phyloP scores from a whole-genome alignment of 2,329 filamentous ascomycete species.

The Paecilomyces fulvus region DNA sequence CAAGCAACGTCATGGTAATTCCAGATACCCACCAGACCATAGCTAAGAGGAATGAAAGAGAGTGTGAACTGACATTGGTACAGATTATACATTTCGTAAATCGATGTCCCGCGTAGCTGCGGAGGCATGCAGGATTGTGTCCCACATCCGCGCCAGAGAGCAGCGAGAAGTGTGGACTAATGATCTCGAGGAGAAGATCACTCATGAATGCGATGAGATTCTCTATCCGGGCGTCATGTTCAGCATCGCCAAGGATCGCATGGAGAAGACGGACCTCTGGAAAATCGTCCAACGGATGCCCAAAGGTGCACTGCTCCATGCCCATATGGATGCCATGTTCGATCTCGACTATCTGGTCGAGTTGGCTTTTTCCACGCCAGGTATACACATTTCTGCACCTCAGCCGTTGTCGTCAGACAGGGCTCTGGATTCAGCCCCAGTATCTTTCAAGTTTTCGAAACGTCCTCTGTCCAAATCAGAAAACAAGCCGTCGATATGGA shows the following conservation, averaged over 20 bases:
- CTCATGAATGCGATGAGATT: slow-evolving; percentile 52
- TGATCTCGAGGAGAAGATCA: slow-evolving; percentile 61
- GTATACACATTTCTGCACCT: slow-evolving; percentile 61
- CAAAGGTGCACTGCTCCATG: slow-evolving; percentile 64
- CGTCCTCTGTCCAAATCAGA: slow-evolving; percentile 36
- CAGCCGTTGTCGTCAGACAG: slow-evolving; percentile 47
- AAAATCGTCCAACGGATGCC: slow-evolving; percentile 77
- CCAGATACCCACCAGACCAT: not conserved
- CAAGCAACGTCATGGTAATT: slow-evolving; percentile 67
- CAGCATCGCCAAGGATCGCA: slow-evolving; percentile 70
- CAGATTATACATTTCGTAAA: slow-evolving; percentile 25
- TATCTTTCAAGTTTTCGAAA: slow-evolving; percentile 56
- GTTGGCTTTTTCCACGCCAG: slow-evolving; percentile 59
- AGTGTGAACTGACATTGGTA: not conserved
- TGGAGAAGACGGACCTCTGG: slow-evolving; percentile 81
- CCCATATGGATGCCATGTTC: slow-evolving; percentile 85
- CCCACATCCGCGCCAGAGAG: slow-evolving; percentile 70
- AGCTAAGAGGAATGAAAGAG: not conserved
- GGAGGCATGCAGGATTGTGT: slow-evolving; percentile 71
- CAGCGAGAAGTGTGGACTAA: slow-evolving; percentile 67
- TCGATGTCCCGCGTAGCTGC: slow-evolving; percentile 68
- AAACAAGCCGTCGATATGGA: slow-evolving; percentile 54
- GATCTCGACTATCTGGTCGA: slow-evolving; percentile 74
- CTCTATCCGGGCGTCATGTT: slow-evolving; percentile 93
- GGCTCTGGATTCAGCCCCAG: slow-evolving; percentile 45